phyloP scores from a whole-genome alignment of 306 rosid species.

The Sindora glabra region DNA sequence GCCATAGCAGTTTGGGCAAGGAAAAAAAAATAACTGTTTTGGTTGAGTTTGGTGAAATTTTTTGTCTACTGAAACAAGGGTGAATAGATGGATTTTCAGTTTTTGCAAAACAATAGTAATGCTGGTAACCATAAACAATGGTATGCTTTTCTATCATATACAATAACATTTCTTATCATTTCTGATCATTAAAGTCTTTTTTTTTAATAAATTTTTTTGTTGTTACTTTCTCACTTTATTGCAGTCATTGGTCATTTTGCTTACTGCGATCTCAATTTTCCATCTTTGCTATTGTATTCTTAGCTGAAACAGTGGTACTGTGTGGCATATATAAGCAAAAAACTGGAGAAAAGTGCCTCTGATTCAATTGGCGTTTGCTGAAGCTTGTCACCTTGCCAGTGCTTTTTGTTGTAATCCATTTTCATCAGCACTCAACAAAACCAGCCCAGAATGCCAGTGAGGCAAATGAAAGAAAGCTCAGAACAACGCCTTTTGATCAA shows the following conservation, averaged over 20 bases:
- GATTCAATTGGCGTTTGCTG: slow-evolving; percentile 24
- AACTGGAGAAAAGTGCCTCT: slow-evolving; percentile 14
- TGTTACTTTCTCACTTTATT: no score
- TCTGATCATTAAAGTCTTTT: slow-evolving; percentile 31
- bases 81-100: slow-evolving; percentile 27
- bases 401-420: slow-evolving; percentile 7
- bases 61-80: slow-evolving; percentile 20
- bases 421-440: slow-evolving; percentile 1
- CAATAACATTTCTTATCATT: slow-evolving; percentile 23
- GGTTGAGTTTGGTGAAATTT: neutral
- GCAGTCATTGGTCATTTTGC: slow-evolving; percentile 6
- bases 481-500: slow-evolving; percentile 92
- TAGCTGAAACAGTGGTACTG: slow-evolving; percentile 29
- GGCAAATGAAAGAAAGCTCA: slow-evolving; percentile 89
- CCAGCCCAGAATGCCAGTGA: slow-evolving; percentile 77
- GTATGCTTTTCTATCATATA: slow-evolving; percentile 18
- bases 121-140: slow-evolving; percentile 37
- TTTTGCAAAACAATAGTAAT: slow-evolving; percentile 44
- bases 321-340: slow-evolving; percentile 31
- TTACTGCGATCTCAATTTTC: slow-evolving; percentile 44
- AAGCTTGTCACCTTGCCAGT: slow-evolving; percentile 17
- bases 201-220: no score
- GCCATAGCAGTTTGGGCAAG: no score
- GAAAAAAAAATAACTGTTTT: slow-evolving; percentile 8
- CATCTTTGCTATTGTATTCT: slow-evolving; percentile 19